Percentiles rank a stretch among this genome's conserved stretches.
These are phyloP conservation scores for Podaxis sp. DNA, from an alignment of 768 basidiomycete genomes.

Conservation along the genomic window DNA sequence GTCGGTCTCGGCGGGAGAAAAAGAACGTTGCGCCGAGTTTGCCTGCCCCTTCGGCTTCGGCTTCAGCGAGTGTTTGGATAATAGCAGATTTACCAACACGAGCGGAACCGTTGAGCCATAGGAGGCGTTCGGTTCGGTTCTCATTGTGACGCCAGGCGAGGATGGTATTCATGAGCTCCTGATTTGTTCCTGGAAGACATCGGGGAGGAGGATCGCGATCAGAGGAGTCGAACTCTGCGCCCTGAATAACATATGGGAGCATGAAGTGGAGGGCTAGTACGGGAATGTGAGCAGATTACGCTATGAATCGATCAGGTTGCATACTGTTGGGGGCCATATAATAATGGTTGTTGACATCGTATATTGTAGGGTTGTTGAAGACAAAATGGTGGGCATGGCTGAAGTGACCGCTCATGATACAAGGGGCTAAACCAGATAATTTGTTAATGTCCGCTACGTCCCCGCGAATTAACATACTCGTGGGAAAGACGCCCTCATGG, in stretches of 20 bases:
- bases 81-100: constrained; percentile 29
- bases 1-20: constrained; percentile 16
- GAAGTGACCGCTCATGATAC: neutral
- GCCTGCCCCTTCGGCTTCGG: neutral
- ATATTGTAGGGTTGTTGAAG: neutral
- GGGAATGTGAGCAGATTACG: too few relatives aligned
- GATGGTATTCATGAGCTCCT: constrained; percentile 14
- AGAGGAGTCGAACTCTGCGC: constrained; percentile 20
- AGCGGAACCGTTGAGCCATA: constrained; percentile 26
- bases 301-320: neutral
- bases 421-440: too few relatives aligned
- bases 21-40: constrained; percentile 22
- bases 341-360: neutral
- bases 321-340: neutral
- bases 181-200: constrained; percentile 17
- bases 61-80: constrained; percentile 30
- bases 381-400: neutral
- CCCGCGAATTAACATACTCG: too few relatives aligned
- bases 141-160: constrained; percentile 15
- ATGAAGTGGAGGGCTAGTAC: neutral
- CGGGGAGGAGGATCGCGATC: constrained; percentile 14
- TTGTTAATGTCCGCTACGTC: too few relatives aligned
- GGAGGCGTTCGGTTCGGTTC: constrained; percentile 1
- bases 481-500: too few relatives aligned
- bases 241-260: neutral